Conservation (phyloP, 306 rosid species). For the Crotalaria pallida region DNA sequence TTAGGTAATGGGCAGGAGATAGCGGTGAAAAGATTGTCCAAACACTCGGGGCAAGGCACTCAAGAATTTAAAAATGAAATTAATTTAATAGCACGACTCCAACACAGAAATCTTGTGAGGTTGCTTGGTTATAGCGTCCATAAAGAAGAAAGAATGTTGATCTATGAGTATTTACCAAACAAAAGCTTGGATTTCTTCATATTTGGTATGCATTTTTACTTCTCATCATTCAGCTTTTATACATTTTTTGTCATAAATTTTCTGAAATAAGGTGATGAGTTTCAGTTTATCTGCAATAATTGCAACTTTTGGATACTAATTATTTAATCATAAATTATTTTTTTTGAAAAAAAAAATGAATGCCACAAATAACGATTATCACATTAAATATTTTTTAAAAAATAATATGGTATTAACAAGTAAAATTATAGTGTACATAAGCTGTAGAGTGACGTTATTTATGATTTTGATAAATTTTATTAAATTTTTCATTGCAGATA, state of each 20-base stretch:
- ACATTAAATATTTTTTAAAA: too few relatives aligned
- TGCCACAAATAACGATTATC: too few relatives aligned
- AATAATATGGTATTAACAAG: too few relatives aligned
- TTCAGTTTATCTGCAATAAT: too few relatives aligned
- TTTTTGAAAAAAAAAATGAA: too few relatives aligned
- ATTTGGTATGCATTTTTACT: constrained; percentile 22
- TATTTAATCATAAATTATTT: too few relatives aligned
- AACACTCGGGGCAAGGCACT: constrained; percentile 26
- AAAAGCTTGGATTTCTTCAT: constrained; percentile 46
- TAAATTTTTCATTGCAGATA: neutral
- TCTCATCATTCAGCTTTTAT: neutral
- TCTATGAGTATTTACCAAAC: constrained; percentile 40
- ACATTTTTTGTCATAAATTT: too few relatives aligned
- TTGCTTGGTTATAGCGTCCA: constrained; percentile 30
- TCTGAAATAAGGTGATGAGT: too few relatives aligned
- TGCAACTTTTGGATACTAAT: too few relatives aligned
- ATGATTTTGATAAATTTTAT: neutral
- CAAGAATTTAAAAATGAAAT: constrained; percentile 34
- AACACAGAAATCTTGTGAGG: constrained; percentile 33
- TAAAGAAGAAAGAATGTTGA: constrained; percentile 35
- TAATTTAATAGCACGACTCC: constrained; percentile 22
- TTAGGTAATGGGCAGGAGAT: constrained; percentile 35
- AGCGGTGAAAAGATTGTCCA: constrained; percentile 41
- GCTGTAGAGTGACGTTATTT: too few relatives aligned
- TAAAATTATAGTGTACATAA: too few relatives aligned